A percentile compares a stretch with the other conserved stretches of the same genome.
phyloP scores from a whole-genome alignment of 768 basidiomycete species.

The Lentinus brumalis region DNA sequence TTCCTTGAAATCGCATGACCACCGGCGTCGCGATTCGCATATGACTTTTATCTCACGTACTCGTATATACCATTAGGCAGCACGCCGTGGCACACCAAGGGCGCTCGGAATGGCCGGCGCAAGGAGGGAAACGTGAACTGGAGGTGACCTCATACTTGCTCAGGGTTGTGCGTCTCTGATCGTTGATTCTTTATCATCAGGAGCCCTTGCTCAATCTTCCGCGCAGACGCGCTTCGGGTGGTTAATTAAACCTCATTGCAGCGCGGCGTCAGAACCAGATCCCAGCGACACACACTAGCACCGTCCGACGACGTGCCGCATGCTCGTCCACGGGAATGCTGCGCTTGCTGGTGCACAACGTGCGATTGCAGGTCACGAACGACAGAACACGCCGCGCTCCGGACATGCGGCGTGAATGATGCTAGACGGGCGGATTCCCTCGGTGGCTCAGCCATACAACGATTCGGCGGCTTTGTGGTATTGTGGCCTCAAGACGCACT shows the following conservation, averaged over 20 bases:
- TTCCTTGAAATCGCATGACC: too few species aligned
- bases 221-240: slow-evolving; percentile 14
- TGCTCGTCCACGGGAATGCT: neutral
- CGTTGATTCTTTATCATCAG: neutral
- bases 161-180: neutral
- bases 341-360: neutral
- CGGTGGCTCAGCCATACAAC: neutral
- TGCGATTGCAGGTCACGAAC: neutral
- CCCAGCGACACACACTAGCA: neutral
- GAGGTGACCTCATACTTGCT: too few species aligned
- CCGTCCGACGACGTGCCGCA: slow-evolving; percentile 9
- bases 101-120: too few species aligned
- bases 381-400: too few species aligned
- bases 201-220: neutral
- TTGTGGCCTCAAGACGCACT: neutral
- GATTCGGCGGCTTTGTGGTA: neutral
- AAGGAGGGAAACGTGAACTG: too few species aligned
- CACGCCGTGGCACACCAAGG: too few species aligned
- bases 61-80: too few species aligned
- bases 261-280: slow-evolving; percentile 14
- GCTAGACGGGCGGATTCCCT: neutral
- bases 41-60: too few species aligned
- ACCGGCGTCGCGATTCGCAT: too few species aligned
- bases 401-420: neutral
- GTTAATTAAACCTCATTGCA: slow-evolving; percentile 22